A percentile compares a stretch with the other conserved stretches of the same genome.
phyloP scores from a whole-genome alignment of 2,329 filamentous ascomycete species.

The Chaetomiaceae sp. region DNA sequence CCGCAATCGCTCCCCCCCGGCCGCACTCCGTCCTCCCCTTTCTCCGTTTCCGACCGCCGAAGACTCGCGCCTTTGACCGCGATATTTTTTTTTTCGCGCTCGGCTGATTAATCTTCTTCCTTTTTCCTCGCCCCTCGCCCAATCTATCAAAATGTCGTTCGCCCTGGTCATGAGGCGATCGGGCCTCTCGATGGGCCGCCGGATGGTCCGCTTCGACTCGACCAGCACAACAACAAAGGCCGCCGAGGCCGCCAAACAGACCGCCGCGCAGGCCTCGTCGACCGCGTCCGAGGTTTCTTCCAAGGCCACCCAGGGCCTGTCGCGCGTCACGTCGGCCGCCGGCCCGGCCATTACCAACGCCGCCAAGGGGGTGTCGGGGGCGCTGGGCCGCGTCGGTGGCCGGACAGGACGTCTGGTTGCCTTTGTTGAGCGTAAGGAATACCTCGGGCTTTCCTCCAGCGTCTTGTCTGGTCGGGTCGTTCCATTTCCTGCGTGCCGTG shows the following conservation, averaged over 20 bases:
- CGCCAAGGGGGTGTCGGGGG: slow-evolving; percentile 60
- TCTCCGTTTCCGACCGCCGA: slow-evolving; percentile 14
- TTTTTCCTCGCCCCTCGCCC: neutral
- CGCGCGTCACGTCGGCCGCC: slow-evolving; percentile 73
- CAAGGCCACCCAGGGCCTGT: slow-evolving; percentile 79
- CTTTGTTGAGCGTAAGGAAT: slow-evolving; percentile 76
- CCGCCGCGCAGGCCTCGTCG: slow-evolving; percentile 40
- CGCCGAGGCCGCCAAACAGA: slow-evolving; percentile 38
- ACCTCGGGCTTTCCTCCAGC: neutral
- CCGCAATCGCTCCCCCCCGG: slow-evolving; percentile 6
- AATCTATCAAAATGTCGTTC: slow-evolving; percentile 25
- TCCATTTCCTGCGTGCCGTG: neutral
- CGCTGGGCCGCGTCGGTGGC: slow-evolving; percentile 74
- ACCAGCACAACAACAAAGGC: slow-evolving; percentile 38
- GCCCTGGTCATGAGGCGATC: slow-evolving; percentile 38
- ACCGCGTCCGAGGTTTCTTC: slow-evolving; percentile 44
- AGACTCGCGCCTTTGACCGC: neutral
- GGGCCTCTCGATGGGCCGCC: slow-evolving; percentile 42
- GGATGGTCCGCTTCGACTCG: slow-evolving; percentile 56
- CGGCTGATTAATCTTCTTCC: no score
- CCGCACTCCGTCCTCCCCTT: slow-evolving; percentile 1
- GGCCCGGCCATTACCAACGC: slow-evolving; percentile 72
- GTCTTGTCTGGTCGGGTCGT: no score
- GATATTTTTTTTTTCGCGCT: neutral
- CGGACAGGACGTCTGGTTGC: slow-evolving; percentile 73